A percentile compares a stretch with the other conserved stretches of the same genome.
These are phyloP conservation scores for Backusella tarrabulga DNA, from an alignment of 192 early-diverging fungal species.

Conservation along the genomic window DNA sequence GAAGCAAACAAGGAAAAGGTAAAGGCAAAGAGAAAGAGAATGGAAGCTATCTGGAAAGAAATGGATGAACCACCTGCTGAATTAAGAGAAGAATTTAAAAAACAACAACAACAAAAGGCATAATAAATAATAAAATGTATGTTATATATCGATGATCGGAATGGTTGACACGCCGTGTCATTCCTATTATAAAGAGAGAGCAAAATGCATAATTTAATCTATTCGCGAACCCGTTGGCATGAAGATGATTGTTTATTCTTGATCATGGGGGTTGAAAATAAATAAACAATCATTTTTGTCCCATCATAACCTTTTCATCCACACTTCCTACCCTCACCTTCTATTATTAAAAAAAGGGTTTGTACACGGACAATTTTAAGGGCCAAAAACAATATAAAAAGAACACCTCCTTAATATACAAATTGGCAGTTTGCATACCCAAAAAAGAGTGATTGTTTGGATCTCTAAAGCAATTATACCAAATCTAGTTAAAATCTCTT, in stretches of 20 bases:
- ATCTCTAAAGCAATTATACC: background rate
- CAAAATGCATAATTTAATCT: slow-evolving; percentile 1
- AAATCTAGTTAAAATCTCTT: background rate
- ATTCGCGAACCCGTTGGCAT: background rate
- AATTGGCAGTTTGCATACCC: background rate
- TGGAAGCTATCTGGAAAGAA: slow-evolving; percentile 52
- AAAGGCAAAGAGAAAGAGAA: slow-evolving; percentile 42
- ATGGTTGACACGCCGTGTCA: background rate
- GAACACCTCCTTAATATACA: background rate
- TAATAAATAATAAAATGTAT: background rate
- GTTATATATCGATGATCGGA: background rate
- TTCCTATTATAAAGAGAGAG: background rate
- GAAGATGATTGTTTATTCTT: background rate
- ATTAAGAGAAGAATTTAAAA: slow-evolving; percentile 16
- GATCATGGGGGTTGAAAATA: background rate
- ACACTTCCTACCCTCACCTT: background rate
- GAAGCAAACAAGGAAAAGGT: slow-evolving; percentile 43
- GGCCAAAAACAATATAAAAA: background rate
- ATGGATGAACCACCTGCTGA: slow-evolving; percentile 46
- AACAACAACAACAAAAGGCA: background rate
- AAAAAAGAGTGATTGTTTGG: background rate
- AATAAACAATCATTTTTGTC: background rate
- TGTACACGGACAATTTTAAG: slow-evolving; percentile 7
- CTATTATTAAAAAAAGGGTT: background rate
- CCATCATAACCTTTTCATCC: background rate